Percentiles rank a stretch among this genome's conserved stretches.
Conservation (phyloP, 2,329 filamentous ascomycete species). For the Aspergillus texensis region DNA sequence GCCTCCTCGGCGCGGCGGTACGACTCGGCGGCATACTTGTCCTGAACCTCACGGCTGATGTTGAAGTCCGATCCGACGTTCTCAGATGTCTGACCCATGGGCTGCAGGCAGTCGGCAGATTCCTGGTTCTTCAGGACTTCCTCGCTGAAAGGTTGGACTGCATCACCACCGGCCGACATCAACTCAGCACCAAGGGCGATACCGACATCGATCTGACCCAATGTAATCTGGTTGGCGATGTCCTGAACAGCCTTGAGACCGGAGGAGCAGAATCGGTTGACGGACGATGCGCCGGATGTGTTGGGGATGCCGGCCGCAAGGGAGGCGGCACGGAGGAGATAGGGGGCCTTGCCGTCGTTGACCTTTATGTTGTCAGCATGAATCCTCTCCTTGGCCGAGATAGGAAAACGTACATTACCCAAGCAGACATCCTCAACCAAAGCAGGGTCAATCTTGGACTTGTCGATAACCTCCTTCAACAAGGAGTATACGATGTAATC, state of each 20-base stretch:
- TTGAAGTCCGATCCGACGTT: slow-evolving; percentile 92
- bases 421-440: slow-evolving; percentile 88
- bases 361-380: slow-evolving; percentile 53
- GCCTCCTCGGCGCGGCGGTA: slow-evolving; percentile 85
- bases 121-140: slow-evolving; percentile 77
- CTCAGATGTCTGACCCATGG: slow-evolving; percentile 98
- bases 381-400: slow-evolving; percentile 4
- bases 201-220: slow-evolving; percentile 82
- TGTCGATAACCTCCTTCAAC: slow-evolving; percentile 72
- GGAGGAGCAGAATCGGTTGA: slow-evolving; percentile 97
- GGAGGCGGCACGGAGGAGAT: slow-evolving; percentile 85
- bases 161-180: slow-evolving; percentile 77
- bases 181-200: slow-evolving; percentile 85
- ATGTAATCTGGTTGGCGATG: slow-evolving; percentile 83
- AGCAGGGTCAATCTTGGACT: slow-evolving; percentile 75
- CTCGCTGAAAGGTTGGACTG: slow-evolving; percentile 75
- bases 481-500: slow-evolving; percentile 85
- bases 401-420: slow-evolving; percentile 70
- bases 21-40: slow-evolving; percentile 82
- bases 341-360: slow-evolving; percentile 80
- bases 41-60: slow-evolving; percentile 77
- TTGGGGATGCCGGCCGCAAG: slow-evolving; percentile 93
- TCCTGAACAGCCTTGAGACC: slow-evolving; percentile 94
- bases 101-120: slow-evolving; percentile 81
- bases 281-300: slow-evolving; percentile 75